phyloP scores from a whole-genome alignment of 2,329 filamentous ascomycete genomes.

The Pezizomycotina sp. region DNA sequence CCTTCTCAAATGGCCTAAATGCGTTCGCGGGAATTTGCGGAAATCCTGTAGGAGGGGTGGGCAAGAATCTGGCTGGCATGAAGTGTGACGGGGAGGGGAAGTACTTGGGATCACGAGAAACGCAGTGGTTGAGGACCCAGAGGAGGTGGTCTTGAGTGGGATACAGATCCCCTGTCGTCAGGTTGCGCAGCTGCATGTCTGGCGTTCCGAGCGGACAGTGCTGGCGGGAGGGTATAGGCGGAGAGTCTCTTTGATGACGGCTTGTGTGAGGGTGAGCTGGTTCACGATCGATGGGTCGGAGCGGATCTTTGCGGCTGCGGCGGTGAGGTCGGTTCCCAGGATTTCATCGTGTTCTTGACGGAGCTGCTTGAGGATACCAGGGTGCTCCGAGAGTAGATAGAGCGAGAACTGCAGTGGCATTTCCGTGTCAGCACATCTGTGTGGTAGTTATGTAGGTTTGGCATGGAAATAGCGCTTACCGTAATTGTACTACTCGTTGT shows the following conservation, averaged over 20 bases:
- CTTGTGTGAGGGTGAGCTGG: constrained; percentile 36
- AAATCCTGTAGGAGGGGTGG: constrained; percentile 28
- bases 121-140: constrained; percentile 28
- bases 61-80: constrained; percentile 35
- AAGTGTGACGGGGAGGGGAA: constrained; percentile 35
- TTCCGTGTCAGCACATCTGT: neutral
- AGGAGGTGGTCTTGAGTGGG: constrained; percentile 34
- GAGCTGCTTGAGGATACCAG: constrained; percentile 28
- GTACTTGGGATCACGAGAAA: constrained; percentile 30
- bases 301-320: constrained; percentile 30
- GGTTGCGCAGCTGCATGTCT: constrained; percentile 26
- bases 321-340: constrained; percentile 32
- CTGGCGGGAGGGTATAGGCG: constrained; percentile 37
- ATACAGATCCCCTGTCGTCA: constrained; percentile 31
- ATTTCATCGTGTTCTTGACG: constrained; percentile 37
- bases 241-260: constrained; percentile 39
- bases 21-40: constrained; percentile 31
- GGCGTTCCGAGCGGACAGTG: constrained; percentile 28
- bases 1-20: constrained; percentile 41
- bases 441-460: too few relatives aligned
- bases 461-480: neutral
- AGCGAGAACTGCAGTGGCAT: constrained; percentile 27
- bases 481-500: constrained; percentile 29
- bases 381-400: constrained; percentile 30
- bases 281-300: constrained; percentile 35